Base-by-base conservation (phyloP, 257 asterid species). In the Nicotiana tabacum region DNA sequence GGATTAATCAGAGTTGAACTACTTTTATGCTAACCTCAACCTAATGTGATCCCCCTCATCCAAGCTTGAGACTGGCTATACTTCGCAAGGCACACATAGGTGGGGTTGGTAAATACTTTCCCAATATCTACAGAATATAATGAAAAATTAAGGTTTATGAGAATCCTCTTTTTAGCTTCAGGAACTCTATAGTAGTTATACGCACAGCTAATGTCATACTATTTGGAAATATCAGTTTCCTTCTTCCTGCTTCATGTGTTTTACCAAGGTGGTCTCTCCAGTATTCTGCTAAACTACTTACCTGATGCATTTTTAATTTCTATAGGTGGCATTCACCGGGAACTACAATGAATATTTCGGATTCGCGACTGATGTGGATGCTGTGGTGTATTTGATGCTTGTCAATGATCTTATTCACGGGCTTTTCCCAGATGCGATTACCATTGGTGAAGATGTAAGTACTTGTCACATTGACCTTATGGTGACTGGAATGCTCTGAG, bases 371-470 rank as follows among this genome's bases (percentile, higher is more conserved):
- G 98, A 96, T 88, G 97, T 96, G 77, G 99, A 96, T 88, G 99
- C 98, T 81, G 94, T 96, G 81, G 97, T 93, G 87, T 96, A 94
- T 89, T 82, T 96, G 94, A 96, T 96, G 98, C 90, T 96, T 86
- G 99, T 90, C 82, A 94, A 94, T 82, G 98, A 96, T 90, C 90
- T 96, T 83, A 94, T 96, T 66, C 98, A 94, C 4, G 97, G 97
- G 78, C 95, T 96, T 77, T 96, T 91, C 87, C 99, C 99, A 21
- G 92, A 90, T 82, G 96, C 98, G 67, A 91, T 94, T 83, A 77
- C 95, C 66, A 80, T 96, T 68, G 99, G 98, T 72, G 99, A 96
- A 93, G 99, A 96, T 91, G 99, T 96, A 90, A 80, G 97, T 85
- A 81, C 77, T 39, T 85, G 81, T 69, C 80, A 78, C 29, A 15